Evolutionary conservation across 2,329 filamentous ascomycete genomes (phyloP).

Genomic region (Hypoxylon sp.): DNA sequence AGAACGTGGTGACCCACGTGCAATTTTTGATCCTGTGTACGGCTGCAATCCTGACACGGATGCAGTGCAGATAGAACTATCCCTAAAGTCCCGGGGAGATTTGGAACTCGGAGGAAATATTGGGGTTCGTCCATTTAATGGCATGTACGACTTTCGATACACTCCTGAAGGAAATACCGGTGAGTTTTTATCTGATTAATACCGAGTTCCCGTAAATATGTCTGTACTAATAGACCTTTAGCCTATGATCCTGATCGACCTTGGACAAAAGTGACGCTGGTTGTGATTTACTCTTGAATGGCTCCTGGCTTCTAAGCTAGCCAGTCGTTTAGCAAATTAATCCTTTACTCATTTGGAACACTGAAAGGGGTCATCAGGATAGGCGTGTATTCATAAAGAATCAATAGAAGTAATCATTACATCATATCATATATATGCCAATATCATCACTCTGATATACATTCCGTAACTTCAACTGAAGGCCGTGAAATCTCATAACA

Average conservation of each 20-base stretch:
- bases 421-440: neutral
- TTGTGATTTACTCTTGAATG: constrained; percentile 24
- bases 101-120: constrained; percentile 56
- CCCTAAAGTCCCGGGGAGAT: constrained; percentile 54
- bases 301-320: neutral
- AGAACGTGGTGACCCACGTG: constrained; percentile 60
- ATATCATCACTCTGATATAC: neutral
- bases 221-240: constrained; percentile 14
- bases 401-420: constrained; percentile 10
- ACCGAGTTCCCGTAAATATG: neutral
- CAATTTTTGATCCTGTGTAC: constrained; percentile 59
- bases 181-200: constrained; percentile 39
- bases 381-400: neutral
- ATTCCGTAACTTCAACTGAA: neutral
- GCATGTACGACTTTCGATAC: constrained; percentile 61
- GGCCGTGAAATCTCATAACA: constrained; percentile 4
- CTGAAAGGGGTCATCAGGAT: neutral
- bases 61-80: constrained; percentile 57
- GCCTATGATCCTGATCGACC: constrained; percentile 38
- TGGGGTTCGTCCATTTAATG: constrained; percentile 59
- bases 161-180: constrained; percentile 59
- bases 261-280: constrained; percentile 41
- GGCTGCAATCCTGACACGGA: constrained; percentile 61
- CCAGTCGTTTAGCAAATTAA: neutral
- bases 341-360: neutral